A percentile compares a stretch with the other conserved stretches of the same genome.
Conservation (phyloP, 768 basidiomycete genomes). For the Lentinula aciculospora region DNA sequence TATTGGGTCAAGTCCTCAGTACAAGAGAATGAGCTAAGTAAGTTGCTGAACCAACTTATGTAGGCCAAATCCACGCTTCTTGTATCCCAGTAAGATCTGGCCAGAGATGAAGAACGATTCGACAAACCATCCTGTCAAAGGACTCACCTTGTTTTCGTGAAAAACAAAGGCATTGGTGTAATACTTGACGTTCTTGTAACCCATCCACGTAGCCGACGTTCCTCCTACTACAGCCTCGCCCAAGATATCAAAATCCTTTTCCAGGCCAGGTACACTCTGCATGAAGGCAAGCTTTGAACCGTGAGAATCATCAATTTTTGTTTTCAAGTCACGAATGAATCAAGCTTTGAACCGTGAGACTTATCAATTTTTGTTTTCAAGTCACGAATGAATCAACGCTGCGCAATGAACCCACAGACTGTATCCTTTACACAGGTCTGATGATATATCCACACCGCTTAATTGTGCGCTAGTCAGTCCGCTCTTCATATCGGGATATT, state of each 20-base stretch:
- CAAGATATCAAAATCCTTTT: not conserved
- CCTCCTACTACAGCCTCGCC: slow-evolving; percentile 23
- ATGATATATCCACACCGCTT: too few relatives aligned
- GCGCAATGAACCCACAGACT: too few relatives aligned
- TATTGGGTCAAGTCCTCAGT: slow-evolving; percentile 18
- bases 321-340: too few relatives aligned
- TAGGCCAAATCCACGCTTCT: slow-evolving; percentile 74
- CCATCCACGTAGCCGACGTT: slow-evolving; percentile 42
- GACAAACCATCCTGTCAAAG: not conserved
- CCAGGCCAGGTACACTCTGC: not conserved
- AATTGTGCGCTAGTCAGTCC: too few relatives aligned
- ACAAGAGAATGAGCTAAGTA: not conserved
- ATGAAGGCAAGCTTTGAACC: not conserved
- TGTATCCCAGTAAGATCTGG: slow-evolving; percentile 68
- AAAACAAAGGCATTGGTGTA: slow-evolving; percentile 74
- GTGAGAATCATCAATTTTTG: not conserved
- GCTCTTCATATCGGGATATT: too few relatives aligned
- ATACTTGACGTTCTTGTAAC: slow-evolving; percentile 32
- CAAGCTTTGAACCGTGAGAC: too few relatives aligned
- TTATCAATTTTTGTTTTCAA: too few relatives aligned
- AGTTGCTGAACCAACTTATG: slow-evolving; percentile 36
- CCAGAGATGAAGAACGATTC: not conserved
- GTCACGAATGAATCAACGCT: too few relatives aligned
- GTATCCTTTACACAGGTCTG: too few relatives aligned
- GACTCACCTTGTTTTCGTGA: slow-evolving; percentile 40